Percentiles rank a stretch among this genome's conserved stretches.
These are phyloP conservation scores for Nitzschia sp. DNA, from an alignment of 108 stramenopile genomes.

Conservation along the genomic window DNA sequence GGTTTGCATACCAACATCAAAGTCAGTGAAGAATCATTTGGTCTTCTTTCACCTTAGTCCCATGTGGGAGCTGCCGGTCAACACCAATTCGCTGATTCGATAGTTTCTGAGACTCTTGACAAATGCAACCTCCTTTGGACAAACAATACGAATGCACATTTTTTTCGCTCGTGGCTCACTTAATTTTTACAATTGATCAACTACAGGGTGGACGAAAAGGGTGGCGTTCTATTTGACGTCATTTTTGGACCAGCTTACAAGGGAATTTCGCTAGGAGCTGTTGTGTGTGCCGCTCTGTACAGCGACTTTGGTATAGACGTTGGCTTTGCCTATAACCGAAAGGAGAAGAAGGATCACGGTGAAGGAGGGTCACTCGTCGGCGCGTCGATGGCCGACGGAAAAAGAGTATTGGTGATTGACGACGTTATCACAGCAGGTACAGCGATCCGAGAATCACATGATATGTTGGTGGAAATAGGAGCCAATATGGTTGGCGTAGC, in stretches of 20 bases:
- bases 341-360: constrained; percentile 99
- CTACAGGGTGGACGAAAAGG: constrained; percentile 51
- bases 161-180: neutral
- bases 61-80: constrained; percentile 72
- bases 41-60: constrained; percentile 85
- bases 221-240: constrained; percentile 88
- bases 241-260: constrained; percentile 99
- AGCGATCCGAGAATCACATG: constrained; percentile 93
- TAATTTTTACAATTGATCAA: constrained; percentile 11
- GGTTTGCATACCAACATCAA: neutral
- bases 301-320: constrained; percentile 79
- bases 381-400: constrained; percentile 75
- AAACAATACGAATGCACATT: too few species aligned
- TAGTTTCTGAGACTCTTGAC: constrained; percentile 56
- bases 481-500: constrained; percentile 90
- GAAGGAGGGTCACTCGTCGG: constrained; percentile 97
- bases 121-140: constrained; percentile 2
- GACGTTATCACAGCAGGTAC: constrained; percentile 99
- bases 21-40: constrained; percentile 56
- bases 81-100: constrained; percentile 76
- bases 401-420: constrained; percentile 95
- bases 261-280: constrained; percentile 97
- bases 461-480: constrained; percentile 71
- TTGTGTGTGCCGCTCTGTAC: constrained; percentile 90
- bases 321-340: constrained; percentile 96